Base-by-base conservation (phyloP, 192 early-diverging fungal genomes). In the Lobulomyces angularis region DNA sequence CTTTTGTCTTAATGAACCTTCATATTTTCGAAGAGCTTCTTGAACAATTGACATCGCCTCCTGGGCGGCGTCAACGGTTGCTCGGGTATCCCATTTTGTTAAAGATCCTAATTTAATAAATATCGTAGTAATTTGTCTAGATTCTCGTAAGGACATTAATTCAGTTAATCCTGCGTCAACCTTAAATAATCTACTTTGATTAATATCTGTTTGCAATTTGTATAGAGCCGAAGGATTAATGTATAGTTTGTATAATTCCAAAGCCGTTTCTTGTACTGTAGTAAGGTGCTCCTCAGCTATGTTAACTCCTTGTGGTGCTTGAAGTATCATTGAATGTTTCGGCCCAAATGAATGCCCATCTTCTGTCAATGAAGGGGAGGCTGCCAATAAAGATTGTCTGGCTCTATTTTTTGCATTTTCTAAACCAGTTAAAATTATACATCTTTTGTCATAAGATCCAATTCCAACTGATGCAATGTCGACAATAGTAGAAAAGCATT, bases 81-180 rank as follows among this genome's bases (percentile, higher is more conserved):
- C 64, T 2, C 46, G 31, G 18, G 46, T 26, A 5, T 69, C 43
- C 41, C 56, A 59, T n/a, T 35, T 28, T 41, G 41, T 24, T n/a
- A 65, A 35, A 1, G 67, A 64, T 12, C 55, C 66, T 21, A 71
- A 51, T 34, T 51, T 53, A 17, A 71, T 71, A 37, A 71, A 71
- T 11, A 71, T 41, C 2, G 68, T 71, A 12, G 68, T 67, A 22
- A 71, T 56, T 41, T 71, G 68, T n/a, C 68, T 56, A 4, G 67
- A 41, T 27, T 71, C 68, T 24, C 41, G 41, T 17, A 71, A 39
- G 7, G 39, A 27, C 43, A 71, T 41, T n/a, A 71, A 43, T 16
- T 71, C 59, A 11, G 28, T 23, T 0, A 71, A 39, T 18, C 50
- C 48, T 6, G 58, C 44, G 12, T 60, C 45, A 22, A 66, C 16